These are phyloP conservation scores for Hygrophorus pudorinus DNA, from an alignment of 768 basidiomycete species.

Conservation along the genomic window DNA sequence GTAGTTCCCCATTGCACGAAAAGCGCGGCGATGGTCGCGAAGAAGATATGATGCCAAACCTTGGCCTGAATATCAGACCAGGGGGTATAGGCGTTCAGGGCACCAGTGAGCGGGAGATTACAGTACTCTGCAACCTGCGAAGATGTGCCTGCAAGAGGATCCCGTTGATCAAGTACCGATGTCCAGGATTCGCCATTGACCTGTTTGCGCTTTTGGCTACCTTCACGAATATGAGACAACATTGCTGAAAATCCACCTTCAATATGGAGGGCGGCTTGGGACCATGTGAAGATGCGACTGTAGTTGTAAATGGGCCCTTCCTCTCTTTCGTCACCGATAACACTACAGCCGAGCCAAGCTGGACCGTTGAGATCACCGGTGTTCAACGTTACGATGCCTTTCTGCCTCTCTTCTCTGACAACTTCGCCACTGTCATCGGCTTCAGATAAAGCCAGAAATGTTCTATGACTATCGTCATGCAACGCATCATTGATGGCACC, in stretches of 20 bases:
- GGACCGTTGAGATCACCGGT: neutral
- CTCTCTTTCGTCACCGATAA: conserved; percentile 9
- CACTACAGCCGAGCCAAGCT: conserved; percentile 6
- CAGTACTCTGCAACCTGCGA: too few relatives aligned
- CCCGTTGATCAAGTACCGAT: too few relatives aligned
- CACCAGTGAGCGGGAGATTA: neutral
- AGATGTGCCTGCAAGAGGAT: too few relatives aligned
- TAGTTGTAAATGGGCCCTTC: conserved; percentile 13
- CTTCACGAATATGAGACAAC: neutral
- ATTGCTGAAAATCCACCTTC: neutral
- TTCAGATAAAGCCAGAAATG: neutral
- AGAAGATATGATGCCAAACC: neutral
- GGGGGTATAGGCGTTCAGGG: neutral
- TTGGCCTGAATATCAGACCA: neutral
- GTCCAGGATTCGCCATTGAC: too few relatives aligned
- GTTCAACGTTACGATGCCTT: neutral
- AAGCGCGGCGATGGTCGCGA: conserved; percentile 1
- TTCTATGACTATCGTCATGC: conserved; percentile 2
- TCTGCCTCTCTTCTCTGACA: neutral
- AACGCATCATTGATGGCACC: conserved; percentile 10
- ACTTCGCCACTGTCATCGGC: neutral
- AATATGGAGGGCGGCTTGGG: conserved; percentile 5
- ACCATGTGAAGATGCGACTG: conserved; percentile 10
- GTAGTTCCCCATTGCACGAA: conserved; percentile 27
- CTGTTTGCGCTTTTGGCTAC: too few relatives aligned